These are phyloP conservation scores for Penicillium alfredii DNA, from an alignment of 495 filamentous ascomycete genomes.

Conservation along the genomic window DNA sequence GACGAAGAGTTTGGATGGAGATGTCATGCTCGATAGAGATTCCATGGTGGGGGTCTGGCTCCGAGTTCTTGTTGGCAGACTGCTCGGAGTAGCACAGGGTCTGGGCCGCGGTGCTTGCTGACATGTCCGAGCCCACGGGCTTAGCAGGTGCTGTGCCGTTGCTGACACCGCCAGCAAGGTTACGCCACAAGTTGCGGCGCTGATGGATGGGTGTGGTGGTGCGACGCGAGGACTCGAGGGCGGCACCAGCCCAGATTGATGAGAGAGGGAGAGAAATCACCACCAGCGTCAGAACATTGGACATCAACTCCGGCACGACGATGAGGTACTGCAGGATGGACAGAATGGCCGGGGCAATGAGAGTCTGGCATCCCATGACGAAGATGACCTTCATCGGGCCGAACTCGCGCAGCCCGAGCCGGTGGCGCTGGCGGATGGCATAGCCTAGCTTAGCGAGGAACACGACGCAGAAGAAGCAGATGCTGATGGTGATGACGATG, in stretches of 20 bases:
- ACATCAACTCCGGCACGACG: slow-evolving; percentile 51
- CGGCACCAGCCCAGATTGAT: slow-evolving; percentile 64
- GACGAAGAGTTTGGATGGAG: slow-evolving; percentile 16
- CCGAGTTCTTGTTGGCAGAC: slow-evolving; percentile 8
- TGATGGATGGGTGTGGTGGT: slow-evolving; percentile 1
- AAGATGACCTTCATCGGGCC: slow-evolving; percentile 67
- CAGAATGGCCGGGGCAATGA: slow-evolving; percentile 78
- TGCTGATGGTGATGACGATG: slow-evolving; percentile 54
- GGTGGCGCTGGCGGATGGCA: slow-evolving; percentile 51
- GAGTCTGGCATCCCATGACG: slow-evolving; percentile 68
- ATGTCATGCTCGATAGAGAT: slow-evolving; percentile 35
- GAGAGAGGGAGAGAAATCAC: slow-evolving; percentile 74
- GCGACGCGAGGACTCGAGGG: slow-evolving; percentile 23
- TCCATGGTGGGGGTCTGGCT: slow-evolving; percentile 16
- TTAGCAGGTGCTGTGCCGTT: slow-evolving; percentile 17
- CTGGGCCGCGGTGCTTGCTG: slow-evolving; percentile 13
- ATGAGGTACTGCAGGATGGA: slow-evolving; percentile 54
- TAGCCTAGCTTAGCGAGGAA: slow-evolving; percentile 66
- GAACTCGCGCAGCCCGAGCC: slow-evolving; percentile 53
- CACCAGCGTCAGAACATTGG: slow-evolving; percentile 60
- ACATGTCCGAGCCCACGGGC: slow-evolving; percentile 8
- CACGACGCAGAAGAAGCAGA: slow-evolving; percentile 69
- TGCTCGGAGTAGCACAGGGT: slow-evolving; percentile 30
- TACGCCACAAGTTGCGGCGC: slow-evolving; percentile 27
- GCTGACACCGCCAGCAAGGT: slow-evolving; percentile 11